These are phyloP conservation scores for Xylaria bambusicola DNA, from an alignment of 495 filamentous ascomycete species.

Conservation along the genomic window DNA sequence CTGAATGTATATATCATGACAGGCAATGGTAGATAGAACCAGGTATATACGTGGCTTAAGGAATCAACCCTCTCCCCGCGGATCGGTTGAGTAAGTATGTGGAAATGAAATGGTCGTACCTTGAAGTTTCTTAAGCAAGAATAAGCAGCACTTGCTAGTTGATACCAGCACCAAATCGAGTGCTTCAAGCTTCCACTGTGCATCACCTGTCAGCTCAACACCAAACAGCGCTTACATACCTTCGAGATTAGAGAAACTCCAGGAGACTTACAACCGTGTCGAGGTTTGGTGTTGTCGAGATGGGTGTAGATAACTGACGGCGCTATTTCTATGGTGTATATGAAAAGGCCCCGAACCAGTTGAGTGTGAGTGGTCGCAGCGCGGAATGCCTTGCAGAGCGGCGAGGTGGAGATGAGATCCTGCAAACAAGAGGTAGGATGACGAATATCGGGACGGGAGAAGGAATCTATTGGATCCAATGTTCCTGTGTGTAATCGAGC, in stretches of 20 bases:
- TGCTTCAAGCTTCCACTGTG: background rate
- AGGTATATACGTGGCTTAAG: conserved; percentile 16
- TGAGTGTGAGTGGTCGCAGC: background rate
- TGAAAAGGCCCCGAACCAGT: background rate
- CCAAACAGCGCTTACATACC: background rate
- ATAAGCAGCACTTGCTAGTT: too few species aligned
- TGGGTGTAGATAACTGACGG: background rate
- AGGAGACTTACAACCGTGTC: background rate
- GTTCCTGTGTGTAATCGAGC: conserved; percentile 29
- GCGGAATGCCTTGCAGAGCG: conserved; percentile 10
- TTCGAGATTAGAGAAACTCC: background rate
- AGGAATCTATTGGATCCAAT: conserved; percentile 27
- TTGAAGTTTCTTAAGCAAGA: conserved; percentile 8
- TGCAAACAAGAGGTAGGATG: conserved; percentile 1
- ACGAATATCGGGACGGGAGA: conserved; percentile 26
- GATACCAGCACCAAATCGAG: background rate
- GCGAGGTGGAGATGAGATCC: conserved; percentile 7
- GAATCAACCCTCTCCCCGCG: conserved; percentile 5
- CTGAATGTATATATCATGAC: too few species aligned
- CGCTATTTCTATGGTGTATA: too few species aligned
- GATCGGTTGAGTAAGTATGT: conserved; percentile 15
- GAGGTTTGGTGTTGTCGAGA: background rate
- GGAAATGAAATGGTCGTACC: conserved; percentile 24
- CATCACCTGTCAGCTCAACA: background rate
- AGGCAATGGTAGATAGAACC: background rate